Conservation (phyloP, 2,329 filamentous ascomycete genomes). For the Paecilomyces formosus region DNA sequence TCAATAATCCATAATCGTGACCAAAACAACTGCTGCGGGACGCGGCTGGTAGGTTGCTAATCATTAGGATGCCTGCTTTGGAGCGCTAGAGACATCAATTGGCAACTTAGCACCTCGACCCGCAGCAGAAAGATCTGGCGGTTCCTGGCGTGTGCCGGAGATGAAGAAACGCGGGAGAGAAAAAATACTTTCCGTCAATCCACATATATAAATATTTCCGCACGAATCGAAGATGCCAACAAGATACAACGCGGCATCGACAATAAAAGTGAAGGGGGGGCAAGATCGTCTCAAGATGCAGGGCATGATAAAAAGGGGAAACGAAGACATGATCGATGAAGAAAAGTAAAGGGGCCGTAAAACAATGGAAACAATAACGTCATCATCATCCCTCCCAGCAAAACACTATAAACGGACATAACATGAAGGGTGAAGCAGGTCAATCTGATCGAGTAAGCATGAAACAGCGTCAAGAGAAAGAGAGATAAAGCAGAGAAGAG, state of each 20-base stretch:
- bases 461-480: conserved; percentile 9
- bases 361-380: conserved; percentile 1
- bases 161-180: not conserved
- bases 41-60: not conserved
- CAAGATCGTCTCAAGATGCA: conserved; percentile 1
- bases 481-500: conserved; percentile 10
- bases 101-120: not conserved
- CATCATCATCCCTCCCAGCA: conserved; percentile 7
- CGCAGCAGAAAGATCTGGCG: not conserved
- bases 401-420: conserved; percentile 18
- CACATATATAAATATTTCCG: not conserved
- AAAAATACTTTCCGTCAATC: not conserved
- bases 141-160: not conserved
- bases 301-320: not conserved
- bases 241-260: not conserved
- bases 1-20: conserved; percentile 7
- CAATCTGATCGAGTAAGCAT: conserved; percentile 3
- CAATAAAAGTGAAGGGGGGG: not conserved
- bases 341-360: conserved; percentile 3
- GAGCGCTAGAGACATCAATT: not conserved
- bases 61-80: not conserved
- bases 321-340: conserved; percentile 10
- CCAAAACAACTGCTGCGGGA: not conserved
- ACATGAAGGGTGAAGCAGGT: conserved; percentile 8
- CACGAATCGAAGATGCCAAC: not conserved